These are phyloP conservation scores for Plasmodium sp. DNA, from an alignment of 169 alveolate species.

Conservation along the genomic window DNA sequence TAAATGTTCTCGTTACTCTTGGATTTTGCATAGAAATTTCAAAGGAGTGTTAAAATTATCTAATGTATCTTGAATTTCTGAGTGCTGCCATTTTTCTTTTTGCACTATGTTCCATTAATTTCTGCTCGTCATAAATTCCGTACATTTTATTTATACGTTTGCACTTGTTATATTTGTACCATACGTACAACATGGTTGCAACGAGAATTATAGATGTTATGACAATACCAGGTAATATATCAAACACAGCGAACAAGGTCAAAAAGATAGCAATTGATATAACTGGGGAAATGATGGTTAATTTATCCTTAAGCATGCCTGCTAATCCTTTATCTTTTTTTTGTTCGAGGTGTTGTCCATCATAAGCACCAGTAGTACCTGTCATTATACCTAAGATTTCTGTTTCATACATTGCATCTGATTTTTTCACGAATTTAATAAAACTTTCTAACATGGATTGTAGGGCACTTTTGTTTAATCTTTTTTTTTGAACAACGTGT, in stretches of 20 bases:
- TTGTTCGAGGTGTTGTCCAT: not conserved
- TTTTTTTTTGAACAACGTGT: not conserved
- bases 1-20: not conserved
- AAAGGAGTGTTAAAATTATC: not conserved
- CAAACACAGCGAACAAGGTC: not conserved
- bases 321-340: not conserved
- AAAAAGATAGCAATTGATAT: not conserved
- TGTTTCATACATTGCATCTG: conserved; percentile 36
- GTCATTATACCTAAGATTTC: not conserved
- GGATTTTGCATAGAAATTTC: not conserved
- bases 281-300: not conserved
- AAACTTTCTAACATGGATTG: not conserved
- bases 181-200: not conserved
- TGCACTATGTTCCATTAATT: not conserved
- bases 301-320: not conserved
- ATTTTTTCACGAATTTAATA: not conserved
- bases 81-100: not conserved
- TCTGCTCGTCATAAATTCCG: not conserved
- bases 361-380: not conserved
- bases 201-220: not conserved
- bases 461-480: not conserved
- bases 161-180: conserved; percentile 16
- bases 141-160: not conserved
- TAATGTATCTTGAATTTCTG: not conserved
- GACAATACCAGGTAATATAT: not conserved